Evolutionary conservation across 2,329 filamentous ascomycete genomes (phyloP).

Genomic region (Penicillium aurantiogriseum): DNA sequence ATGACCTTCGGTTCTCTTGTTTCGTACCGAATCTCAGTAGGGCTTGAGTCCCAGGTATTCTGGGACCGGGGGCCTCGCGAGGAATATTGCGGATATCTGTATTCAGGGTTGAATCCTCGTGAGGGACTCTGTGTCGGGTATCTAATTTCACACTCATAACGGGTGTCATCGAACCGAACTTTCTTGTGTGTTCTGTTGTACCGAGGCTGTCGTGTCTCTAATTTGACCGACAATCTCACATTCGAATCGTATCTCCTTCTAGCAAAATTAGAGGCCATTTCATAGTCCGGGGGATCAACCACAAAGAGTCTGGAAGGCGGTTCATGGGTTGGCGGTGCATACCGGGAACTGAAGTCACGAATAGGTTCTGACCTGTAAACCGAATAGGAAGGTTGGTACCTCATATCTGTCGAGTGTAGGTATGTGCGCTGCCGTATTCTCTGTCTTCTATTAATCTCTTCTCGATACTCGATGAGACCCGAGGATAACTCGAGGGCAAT

Average conservation of each 20-base stretch:
- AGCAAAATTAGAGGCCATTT: not conserved
- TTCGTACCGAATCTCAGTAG: not conserved
- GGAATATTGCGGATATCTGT: not conserved
- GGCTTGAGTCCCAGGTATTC: not conserved
- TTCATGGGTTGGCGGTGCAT: not conserved
- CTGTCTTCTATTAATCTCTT: not conserved
- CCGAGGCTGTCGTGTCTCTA: not conserved
- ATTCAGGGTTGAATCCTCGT: not conserved
- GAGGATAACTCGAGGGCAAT: not conserved
- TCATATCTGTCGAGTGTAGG: not conserved
- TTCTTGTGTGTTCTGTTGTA: not conserved
- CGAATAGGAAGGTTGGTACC: too few species aligned
- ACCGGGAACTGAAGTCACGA: not conserved
- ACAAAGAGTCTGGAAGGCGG: not conserved
- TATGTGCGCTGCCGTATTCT: not conserved
- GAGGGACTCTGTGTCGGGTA: not conserved
- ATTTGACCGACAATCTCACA: not conserved
- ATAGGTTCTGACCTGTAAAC: not conserved
- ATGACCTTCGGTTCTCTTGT: not conserved
- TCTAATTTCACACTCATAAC: not conserved
- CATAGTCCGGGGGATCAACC: not conserved
- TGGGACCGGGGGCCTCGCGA: not conserved
- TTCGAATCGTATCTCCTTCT: not conserved
- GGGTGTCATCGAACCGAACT: not conserved
- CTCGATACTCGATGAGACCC: not conserved